Conservation (phyloP, 345 rosid genomes). For the Citrus glauca region DNA sequence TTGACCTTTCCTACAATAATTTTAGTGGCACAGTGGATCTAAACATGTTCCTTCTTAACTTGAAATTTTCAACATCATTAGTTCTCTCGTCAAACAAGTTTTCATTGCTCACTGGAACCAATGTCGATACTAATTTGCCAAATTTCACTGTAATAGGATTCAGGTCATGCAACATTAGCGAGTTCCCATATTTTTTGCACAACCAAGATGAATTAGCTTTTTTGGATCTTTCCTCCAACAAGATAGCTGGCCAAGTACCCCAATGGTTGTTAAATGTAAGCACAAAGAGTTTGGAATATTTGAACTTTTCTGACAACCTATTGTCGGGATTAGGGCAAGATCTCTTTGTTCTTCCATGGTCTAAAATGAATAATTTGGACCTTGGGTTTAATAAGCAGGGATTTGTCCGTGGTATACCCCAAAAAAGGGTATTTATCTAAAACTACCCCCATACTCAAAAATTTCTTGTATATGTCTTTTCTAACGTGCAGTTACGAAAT, state of each 20-base stretch:
- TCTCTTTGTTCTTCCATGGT: neutral
- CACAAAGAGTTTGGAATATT: neutral
- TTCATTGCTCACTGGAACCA: neutral
- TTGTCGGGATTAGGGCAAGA: conserved; percentile 3
- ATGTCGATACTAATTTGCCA: neutral
- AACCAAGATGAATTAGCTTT: neutral
- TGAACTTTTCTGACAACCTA: neutral
- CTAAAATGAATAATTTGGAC: neutral
- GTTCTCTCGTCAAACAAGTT: conserved; percentile 15
- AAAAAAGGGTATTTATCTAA: too few species aligned
- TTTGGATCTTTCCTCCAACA: conserved; percentile 18
- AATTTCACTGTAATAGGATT: neutral
- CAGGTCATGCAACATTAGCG: neutral
- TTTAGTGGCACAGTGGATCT: conserved; percentile 14
- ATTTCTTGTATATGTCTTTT: too few species aligned
- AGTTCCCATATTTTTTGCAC: neutral
- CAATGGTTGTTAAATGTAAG: neutral
- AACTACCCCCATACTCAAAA: too few species aligned
- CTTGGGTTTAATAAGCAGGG: neutral
- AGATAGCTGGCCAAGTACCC: conserved; percentile 9
- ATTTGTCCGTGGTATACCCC: too few species aligned
- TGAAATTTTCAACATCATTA: neutral
- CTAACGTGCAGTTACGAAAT: too few species aligned
- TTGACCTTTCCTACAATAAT: neutral
- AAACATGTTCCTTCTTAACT: neutral